Percentiles rank a stretch among this genome's conserved stretches.
These are phyloP conservation scores for Apiospora malaysiana DNA, from an alignment of 2,329 filamentous ascomycete genomes.

Conservation along the genomic window DNA sequence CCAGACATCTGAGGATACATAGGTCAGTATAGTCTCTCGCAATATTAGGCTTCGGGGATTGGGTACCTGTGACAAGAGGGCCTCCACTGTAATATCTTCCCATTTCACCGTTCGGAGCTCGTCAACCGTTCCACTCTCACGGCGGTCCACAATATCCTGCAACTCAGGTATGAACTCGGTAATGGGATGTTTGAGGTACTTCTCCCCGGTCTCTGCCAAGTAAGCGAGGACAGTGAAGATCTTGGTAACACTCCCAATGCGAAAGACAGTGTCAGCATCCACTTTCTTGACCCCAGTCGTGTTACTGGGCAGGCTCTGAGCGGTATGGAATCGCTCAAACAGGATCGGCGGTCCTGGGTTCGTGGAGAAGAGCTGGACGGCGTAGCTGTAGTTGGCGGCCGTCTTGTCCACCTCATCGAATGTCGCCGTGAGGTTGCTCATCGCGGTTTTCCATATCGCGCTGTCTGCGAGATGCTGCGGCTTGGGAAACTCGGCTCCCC, in stretches of 20 bases:
- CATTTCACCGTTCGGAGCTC: constrained; percentile 30
- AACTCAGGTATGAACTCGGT: constrained; percentile 47
- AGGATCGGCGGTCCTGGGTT: constrained; percentile 20
- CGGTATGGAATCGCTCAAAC: constrained; percentile 31
- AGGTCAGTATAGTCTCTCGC: background rate
- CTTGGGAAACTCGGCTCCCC: constrained; percentile 21
- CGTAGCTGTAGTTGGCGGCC: constrained; percentile 20
- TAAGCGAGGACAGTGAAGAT: constrained; percentile 45
- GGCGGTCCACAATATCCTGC: constrained; percentile 30
- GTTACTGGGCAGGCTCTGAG: constrained; percentile 37
- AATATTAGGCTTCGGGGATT: background rate
- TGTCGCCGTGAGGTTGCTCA: constrained; percentile 12
- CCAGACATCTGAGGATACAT: constrained; percentile 33
- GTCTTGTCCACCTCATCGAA: constrained; percentile 4
- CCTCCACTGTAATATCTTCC: constrained; percentile 35
- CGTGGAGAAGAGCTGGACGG: constrained; percentile 23
- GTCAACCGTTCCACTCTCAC: constrained; percentile 23
- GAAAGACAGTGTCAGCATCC: constrained; percentile 33
- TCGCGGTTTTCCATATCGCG: constrained; percentile 21
- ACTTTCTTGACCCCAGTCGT: constrained; percentile 37
- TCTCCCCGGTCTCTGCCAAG: constrained; percentile 41
- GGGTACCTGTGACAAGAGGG: constrained; percentile 33
- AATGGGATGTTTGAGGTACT: constrained; percentile 45
- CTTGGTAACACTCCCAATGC: constrained; percentile 44
- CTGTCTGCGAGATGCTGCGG: constrained; percentile 3